These are phyloP conservation scores for Calonectria multiphialidica DNA, from an alignment of 2,329 filamentous ascomycete genomes.

Conservation along the genomic window DNA sequence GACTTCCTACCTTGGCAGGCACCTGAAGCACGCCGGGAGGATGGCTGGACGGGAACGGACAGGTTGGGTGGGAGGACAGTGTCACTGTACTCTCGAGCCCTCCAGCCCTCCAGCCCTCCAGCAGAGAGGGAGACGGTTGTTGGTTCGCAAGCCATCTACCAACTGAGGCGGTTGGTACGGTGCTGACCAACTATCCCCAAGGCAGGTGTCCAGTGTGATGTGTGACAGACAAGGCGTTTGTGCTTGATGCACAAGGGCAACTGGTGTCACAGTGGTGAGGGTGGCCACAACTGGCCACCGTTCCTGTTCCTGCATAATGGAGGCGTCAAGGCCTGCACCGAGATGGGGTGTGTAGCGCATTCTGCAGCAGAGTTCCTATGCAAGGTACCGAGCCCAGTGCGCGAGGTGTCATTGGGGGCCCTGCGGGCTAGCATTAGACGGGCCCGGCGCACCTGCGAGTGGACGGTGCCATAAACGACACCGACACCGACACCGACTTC, in stretches of 20 bases:
- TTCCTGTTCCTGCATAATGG: constrained; percentile 46
- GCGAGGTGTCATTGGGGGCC: constrained; percentile 23
- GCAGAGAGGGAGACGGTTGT: constrained; percentile 5
- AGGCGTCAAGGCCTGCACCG: constrained; percentile 33
- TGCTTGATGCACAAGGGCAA: constrained; percentile 21
- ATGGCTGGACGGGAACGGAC: constrained; percentile 6
- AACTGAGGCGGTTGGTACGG: not conserved
- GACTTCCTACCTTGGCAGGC: constrained; percentile 24
- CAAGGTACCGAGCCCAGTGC: constrained; percentile 41
- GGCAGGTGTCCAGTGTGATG: constrained; percentile 15
- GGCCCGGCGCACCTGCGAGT: constrained; percentile 11
- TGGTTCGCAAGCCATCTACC: not conserved
- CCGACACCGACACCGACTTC: constrained; percentile 15
- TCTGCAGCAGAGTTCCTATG: constrained; percentile 41
- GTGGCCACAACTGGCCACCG: constrained; percentile 37
- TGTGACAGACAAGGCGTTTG: constrained; percentile 18
- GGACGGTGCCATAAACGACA: constrained; percentile 29
- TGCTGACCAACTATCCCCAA: not conserved
- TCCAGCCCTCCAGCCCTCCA: too few relatives aligned
- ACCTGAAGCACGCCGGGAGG: constrained; percentile 12
- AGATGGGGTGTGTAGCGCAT: constrained; percentile 22
- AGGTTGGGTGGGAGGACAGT: constrained; percentile 5
- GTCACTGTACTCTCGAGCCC: not conserved
- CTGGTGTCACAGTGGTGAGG: constrained; percentile 29
- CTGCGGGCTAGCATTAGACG: not conserved